Evolutionary conservation across 768 basidiomycete species (phyloP).

Genomic region (Neoboletus magnificus): DNA sequence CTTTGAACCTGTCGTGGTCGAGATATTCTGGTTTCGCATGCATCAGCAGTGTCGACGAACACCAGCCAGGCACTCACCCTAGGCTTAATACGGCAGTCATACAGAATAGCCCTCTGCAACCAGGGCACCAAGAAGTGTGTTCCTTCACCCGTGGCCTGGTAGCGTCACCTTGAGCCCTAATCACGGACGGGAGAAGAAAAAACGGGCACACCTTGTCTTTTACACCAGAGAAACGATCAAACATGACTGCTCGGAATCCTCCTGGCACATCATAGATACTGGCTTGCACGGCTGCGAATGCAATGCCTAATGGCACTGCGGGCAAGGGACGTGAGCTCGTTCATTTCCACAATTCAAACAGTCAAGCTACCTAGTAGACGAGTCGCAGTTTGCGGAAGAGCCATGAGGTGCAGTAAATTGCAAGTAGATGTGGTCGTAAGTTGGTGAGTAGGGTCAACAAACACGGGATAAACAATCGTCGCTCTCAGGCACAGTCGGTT

Average conservation of each 20-base stretch:
- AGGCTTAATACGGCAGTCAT: constrained; percentile 97
- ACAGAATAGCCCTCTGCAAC: constrained; percentile 94
- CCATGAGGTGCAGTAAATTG: constrained; percentile 36
- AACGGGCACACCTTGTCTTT: constrained; percentile 60
- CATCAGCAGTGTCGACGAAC: constrained; percentile 2
- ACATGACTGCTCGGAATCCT: constrained; percentile 95
- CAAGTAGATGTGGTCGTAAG: neutral
- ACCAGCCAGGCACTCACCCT: constrained; percentile 51
- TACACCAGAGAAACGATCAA: constrained; percentile 94
- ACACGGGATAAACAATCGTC: constrained; percentile 25
- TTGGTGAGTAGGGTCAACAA: constrained; percentile 19
- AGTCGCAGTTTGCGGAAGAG: constrained; percentile 46
- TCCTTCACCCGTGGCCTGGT: constrained; percentile 83
- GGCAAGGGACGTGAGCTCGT: constrained; percentile 8
- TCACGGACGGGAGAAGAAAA: neutral
- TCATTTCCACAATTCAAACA: neutral
- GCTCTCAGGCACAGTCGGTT: neutral
- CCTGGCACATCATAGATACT: constrained; percentile 78
- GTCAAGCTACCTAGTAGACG: constrained; percentile 46
- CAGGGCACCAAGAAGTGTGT: constrained; percentile 96
- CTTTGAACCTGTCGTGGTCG: constrained; percentile 98
- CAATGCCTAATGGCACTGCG: constrained; percentile 38
- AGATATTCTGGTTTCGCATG: constrained; percentile 69
- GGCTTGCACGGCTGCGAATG: constrained; percentile 43
- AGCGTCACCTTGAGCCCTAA: neutral